Evolutionary conservation across 2,329 filamentous ascomycete species (phyloP), one percentile per base, ranked within the genome.

Genomic region (Aspergillus sp.): DNA sequence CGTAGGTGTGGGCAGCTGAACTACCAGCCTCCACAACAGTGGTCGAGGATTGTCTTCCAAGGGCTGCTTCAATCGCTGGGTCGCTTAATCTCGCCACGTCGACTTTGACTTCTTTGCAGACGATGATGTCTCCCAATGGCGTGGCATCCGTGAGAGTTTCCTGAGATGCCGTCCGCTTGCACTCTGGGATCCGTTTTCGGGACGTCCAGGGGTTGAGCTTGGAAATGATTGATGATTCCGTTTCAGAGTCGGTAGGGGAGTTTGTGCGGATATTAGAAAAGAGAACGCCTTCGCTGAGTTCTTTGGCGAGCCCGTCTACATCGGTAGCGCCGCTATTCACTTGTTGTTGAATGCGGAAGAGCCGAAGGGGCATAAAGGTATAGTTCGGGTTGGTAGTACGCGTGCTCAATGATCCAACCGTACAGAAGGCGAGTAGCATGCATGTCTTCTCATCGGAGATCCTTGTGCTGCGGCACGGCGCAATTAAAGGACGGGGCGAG

Each of bases 331-430:
- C 79, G 27, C 80, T 77, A 64, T 86, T 82, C 0, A 84, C 80
- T 60, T 87, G 82, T 70, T 90, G 88, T 57, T 87, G 86, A 7
- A 83, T 77, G 62, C 84, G 86, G 76, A 90, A 90, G 62, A 90
- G 85, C 45, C 76, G 82, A 31, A 90, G 74, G 0, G 88, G 86
- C 1, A 83, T 78, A 62, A 88, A 88, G 55, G 81, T 78, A 66
- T 84, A 82, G 27, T 80, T 79, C 1, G 81, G 75, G 21, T 81
- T 80, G 2, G 76, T 74, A 8, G 83, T 70, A 35, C 78, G 79
- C 15, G 79, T 78, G 62, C 89, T 84, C 27, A 90, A 84, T 1
- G 84, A 84, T 17, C 87, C 82, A 43, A 90, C 81, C 15, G 86
- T 74, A 46, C 82, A 82, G 68, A 90, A 84, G n/a, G 82, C 83